Evolutionary conservation across 2,329 filamentous ascomycete species (phyloP).

Genomic region (Verticillium albo-atrum): DNA sequence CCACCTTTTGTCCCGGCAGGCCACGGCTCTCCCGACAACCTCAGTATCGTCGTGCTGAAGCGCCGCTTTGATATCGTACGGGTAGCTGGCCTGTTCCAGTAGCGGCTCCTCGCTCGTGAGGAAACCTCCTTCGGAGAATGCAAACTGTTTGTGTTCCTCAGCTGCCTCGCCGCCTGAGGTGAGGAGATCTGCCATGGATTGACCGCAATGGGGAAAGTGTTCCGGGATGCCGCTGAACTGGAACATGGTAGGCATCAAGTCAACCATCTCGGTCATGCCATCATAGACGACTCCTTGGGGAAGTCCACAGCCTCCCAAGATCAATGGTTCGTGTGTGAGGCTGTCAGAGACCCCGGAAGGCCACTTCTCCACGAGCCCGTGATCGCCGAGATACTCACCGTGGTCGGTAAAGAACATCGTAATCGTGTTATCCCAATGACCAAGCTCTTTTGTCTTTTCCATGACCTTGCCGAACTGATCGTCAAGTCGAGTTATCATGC

Average conservation of each 20-base stretch:
- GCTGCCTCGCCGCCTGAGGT: not conserved
- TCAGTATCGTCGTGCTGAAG: conserved; percentile 40
- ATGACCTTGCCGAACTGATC: conserved; percentile 39
- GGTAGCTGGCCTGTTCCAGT: conserved; percentile 35
- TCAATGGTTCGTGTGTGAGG: conserved; percentile 36
- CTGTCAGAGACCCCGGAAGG: conserved; percentile 36
- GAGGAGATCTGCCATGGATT: conserved; percentile 6
- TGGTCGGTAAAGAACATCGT: conserved; percentile 41
- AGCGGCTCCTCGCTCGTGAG: conserved; percentile 38
- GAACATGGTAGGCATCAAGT: conserved; percentile 37
- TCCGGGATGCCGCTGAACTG: conserved; percentile 31
- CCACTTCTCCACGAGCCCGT: conserved; percentile 45
- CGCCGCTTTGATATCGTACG: conserved; percentile 39
- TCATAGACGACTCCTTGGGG: conserved; percentile 25
- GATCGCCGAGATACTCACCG: conserved; percentile 41
- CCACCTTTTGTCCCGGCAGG: conserved; percentile 29
- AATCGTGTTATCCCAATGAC: conserved; percentile 31
- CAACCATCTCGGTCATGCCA: conserved; percentile 39
- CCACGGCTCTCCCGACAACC: conserved; percentile 37
- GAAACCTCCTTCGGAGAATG: conserved; percentile 41
- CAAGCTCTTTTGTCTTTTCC: conserved; percentile 23
- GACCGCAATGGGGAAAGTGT: conserved; percentile 27
- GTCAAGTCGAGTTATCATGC: conserved; percentile 41
- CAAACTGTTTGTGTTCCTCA: conserved; percentile 29
- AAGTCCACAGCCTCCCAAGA: conserved; percentile 35